Evolutionary conservation across 192 early-diverging fungal genomes (phyloP), one percentile per base, ranked within the genome.

Genomic region (Entomortierella beljakovae): DNA sequence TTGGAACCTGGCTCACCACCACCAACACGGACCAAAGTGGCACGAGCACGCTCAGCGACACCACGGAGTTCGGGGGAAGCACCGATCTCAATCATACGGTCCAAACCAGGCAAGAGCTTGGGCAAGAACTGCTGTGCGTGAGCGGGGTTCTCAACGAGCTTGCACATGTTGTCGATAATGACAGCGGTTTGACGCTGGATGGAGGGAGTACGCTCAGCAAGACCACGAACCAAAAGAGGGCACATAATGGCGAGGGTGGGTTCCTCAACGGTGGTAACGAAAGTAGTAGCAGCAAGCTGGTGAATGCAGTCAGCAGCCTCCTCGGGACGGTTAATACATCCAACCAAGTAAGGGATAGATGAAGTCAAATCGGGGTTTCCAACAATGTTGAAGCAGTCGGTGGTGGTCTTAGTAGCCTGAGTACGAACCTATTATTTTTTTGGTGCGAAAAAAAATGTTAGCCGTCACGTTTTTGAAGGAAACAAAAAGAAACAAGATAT

Each of bases 161-260:
- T 95, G 83, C 90, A 93, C 94, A 95, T 95, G 89, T 95, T 95
- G 88, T 94, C 91, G 75, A 95, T 92, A 81, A 95, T 93, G 68
- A 94, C 88, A 63, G 90, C 88, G 72, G 88, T 83, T 76, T 90
- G 88, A 84, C 92, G 91, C 65, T 90, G 84, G 66, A 93, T 89
- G 56, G 91, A 82, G 71, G 87, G 90, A 74, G 84, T 83, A 71
- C 91, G 85, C 80, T 94, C 92, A 49, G 83, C 80, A 65, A 90
- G 80, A 82, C 87, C 90, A 91, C 90, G 92, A 68, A 80, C 71
- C 68, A 94, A 83, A 50, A 92, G 80, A 57, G 93, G 93, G 51
- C 90, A 88, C 91, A 94, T 92, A 82, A 94, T 90, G 81, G 91
- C 87, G 54, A 94, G 87, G 50, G 92, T 92, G 59, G 91, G 89